phyloP scores from a whole-genome alignment of 345 rosid species.

The Eucalyptus fibrosa region DNA sequence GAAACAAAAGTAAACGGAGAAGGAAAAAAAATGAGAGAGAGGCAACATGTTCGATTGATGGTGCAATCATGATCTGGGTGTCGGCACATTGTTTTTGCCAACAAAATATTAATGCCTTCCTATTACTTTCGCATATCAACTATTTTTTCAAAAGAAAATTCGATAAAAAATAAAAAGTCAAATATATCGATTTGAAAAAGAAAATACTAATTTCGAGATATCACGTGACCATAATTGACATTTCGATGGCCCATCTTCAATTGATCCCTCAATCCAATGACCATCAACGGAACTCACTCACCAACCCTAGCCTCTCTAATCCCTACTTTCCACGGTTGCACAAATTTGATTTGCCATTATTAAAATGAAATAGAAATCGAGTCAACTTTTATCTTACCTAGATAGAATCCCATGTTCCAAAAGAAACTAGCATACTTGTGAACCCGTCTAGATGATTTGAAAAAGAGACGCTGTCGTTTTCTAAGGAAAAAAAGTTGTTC shows the following conservation, averaged over 20 bases:
- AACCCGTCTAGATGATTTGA: background rate
- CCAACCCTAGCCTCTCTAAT: background rate
- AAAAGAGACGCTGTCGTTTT: background rate
- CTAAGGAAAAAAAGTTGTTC: background rate
- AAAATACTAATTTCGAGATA: background rate
- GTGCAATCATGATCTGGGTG: background rate
- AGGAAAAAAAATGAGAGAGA: background rate
- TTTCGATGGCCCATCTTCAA: background rate
- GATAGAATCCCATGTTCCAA: background rate
- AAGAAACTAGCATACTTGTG: background rate
- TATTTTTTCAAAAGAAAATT: background rate
- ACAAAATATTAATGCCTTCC: too few species aligned
- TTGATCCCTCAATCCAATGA: background rate
- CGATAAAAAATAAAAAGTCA: background rate
- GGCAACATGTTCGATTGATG: background rate
- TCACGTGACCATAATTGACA: background rate
- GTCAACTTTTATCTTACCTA: background rate
- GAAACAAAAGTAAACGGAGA: background rate
- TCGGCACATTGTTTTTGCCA: background rate
- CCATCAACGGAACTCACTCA: background rate
- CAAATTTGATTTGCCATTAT: background rate
- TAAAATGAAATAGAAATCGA: background rate
- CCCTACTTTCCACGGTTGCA: background rate
- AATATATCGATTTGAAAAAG: background rate
- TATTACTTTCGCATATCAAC: too few species aligned